A percentile compares a stretch with the other conserved stretches of the same genome.
Conservation (phyloP, 2,329 filamentous ascomycete species). For the Fusarium fracticaudum region DNA sequence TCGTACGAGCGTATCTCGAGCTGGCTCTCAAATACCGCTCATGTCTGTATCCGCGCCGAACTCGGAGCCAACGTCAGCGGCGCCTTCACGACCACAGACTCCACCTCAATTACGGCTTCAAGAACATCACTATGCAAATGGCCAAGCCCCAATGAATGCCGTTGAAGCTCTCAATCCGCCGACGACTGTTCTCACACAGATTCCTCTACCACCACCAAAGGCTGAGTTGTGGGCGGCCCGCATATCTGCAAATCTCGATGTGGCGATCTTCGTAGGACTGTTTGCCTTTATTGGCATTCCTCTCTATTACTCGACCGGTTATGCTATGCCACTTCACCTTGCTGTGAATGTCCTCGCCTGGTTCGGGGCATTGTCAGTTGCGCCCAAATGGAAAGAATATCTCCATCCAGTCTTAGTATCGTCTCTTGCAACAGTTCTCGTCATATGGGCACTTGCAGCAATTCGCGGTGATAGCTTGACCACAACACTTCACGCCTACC, state of each 20-base stretch:
- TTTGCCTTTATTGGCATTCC: constrained; percentile 64
- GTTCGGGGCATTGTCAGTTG: constrained; percentile 59
- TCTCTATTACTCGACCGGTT: constrained; percentile 62
- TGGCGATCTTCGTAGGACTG: constrained; percentile 54
- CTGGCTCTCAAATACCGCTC: constrained; percentile 37
- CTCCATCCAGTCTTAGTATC: constrained; percentile 68
- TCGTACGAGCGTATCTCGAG: constrained; percentile 40
- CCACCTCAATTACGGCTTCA: constrained; percentile 43
- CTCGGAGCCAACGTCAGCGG: constrained; percentile 27
- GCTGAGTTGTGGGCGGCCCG: constrained; percentile 61
- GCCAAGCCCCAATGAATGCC: constrained; percentile 21
- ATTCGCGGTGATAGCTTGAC: constrained; percentile 53
- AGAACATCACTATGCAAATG: constrained; percentile 40
- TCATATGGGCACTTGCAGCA: constrained; percentile 63
- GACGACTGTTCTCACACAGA: constrained; percentile 48
- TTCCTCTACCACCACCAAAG: constrained; percentile 55
- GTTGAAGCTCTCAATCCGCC: constrained; percentile 34
- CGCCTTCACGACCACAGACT: constrained; percentile 40
- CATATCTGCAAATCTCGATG: constrained; percentile 57
- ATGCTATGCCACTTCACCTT: constrained; percentile 61
- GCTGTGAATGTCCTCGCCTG: constrained; percentile 62
- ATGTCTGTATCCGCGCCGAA: constrained; percentile 17
- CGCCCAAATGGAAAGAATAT: constrained; percentile 59
- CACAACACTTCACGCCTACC: constrained; percentile 57
- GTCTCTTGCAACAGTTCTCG: constrained; percentile 61